Percentiles rank a stretch among this genome's conserved stretches.
Conservation (phyloP, 306 rosid species). For the Prinsepia uniflora region DNA sequence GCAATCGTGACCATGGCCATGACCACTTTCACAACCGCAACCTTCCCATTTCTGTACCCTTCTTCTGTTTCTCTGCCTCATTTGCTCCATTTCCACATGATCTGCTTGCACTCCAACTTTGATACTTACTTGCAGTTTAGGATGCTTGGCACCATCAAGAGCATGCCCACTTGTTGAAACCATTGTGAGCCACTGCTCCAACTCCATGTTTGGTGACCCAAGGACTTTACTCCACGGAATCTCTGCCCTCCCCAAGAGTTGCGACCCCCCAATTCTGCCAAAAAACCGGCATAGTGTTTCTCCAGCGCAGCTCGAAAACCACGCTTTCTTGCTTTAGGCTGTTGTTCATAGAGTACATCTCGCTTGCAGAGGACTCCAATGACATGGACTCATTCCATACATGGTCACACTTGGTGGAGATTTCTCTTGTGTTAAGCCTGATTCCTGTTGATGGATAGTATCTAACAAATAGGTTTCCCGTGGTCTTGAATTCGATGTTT, state of each 20-base stretch:
- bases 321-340: constrained; percentile 47
- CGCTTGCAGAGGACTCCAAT: constrained; percentile 56
- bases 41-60: constrained; percentile 29
- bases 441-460: constrained; percentile 50
- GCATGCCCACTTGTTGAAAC: constrained; percentile 21
- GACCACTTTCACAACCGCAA: constrained; percentile 54
- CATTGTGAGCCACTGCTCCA: constrained; percentile 60
- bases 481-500: constrained; percentile 33
- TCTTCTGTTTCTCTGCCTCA: constrained; percentile 21
- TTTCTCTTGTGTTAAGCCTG: constrained; percentile 40
- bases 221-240: constrained; percentile 57
- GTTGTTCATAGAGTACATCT: constrained; percentile 34
- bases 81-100: constrained; percentile 19
- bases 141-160: constrained; percentile 17
- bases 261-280: constrained; percentile 48
- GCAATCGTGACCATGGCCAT: constrained; percentile 35
- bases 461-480: constrained; percentile 49
- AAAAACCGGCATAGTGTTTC: constrained; percentile 35
- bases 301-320: constrained; percentile 63
- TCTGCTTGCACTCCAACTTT: constrained; percentile 25
- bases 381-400: constrained; percentile 65
- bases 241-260: constrained; percentile 56
- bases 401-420: constrained; percentile 37
- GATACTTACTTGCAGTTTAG: constrained; percentile 52
- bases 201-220: constrained; percentile 57